Conservation (phyloP, 129 eudicot species). For the Mikania micrantha region DNA sequence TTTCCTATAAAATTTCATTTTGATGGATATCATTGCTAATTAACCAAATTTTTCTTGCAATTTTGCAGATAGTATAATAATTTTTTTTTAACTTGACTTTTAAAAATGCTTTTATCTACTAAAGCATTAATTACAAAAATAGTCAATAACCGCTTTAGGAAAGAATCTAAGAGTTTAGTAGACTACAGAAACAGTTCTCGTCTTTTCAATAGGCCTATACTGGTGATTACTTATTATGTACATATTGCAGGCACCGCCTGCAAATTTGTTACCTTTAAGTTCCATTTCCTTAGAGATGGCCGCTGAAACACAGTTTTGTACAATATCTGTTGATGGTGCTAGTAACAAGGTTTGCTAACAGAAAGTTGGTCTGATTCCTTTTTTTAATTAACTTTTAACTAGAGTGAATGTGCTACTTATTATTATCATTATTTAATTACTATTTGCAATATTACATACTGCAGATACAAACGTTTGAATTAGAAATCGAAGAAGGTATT, state of each 20-base stretch:
- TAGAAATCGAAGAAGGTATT: conserved; percentile 49
- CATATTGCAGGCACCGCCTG: conserved; percentile 67
- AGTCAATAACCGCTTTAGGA: background rate
- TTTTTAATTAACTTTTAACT: background rate
- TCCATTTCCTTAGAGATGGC: conserved; percentile 63
- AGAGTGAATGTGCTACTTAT: too few species aligned
- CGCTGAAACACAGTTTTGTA: conserved; percentile 63
- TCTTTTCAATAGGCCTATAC: background rate
- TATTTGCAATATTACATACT: conserved; percentile 10
- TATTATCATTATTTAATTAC: conserved; percentile 7
- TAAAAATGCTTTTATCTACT: background rate
- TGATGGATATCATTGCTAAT: background rate
- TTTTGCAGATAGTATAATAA: background rate
- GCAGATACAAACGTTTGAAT: conserved; percentile 53
- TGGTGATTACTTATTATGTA: background rate
- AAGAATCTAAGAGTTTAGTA: background rate
- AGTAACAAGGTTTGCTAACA: conserved; percentile 43
- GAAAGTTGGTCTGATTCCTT: conserved; percentile 11
- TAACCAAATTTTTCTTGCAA: background rate
- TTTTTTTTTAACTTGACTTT: background rate
- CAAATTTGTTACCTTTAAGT: conserved; percentile 51
- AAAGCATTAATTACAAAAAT: background rate
- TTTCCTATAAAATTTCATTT: background rate
- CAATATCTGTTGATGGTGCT: conserved; percentile 39
- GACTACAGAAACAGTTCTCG: background rate